phyloP scores from a whole-genome alignment of 805 yeast genomes.

The Nakazawaea holstii region DNA sequence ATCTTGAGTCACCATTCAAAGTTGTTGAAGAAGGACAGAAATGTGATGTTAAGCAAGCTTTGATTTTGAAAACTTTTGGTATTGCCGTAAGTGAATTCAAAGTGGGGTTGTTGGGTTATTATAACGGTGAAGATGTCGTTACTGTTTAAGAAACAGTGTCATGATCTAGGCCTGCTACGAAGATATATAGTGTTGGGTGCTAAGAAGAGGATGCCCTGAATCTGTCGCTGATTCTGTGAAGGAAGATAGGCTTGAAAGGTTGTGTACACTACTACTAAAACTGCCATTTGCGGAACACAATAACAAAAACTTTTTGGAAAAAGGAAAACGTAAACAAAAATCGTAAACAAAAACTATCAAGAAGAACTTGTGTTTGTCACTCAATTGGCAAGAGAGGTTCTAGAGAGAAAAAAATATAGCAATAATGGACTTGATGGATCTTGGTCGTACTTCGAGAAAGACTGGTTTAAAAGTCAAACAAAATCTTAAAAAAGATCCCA shows the following conservation, averaged over 20 bases:
- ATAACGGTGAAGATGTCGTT: conserved; percentile 52
- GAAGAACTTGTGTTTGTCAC: no score
- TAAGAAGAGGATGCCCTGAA: no score
- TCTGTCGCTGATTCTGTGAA: no score
- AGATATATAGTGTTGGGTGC: no score
- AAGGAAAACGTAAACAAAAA: background rate
- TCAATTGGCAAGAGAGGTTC: no score
- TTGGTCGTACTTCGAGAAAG: conserved; percentile 61
- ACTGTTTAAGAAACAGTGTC: background rate
- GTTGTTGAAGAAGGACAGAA: conserved; percentile 79
- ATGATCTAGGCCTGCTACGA: no score
- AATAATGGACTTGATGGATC: conserved; percentile 35
- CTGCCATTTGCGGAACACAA: no score
- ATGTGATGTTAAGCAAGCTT: conserved; percentile 85
- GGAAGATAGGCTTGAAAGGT: background rate
- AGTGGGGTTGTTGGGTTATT: conserved; percentile 74
- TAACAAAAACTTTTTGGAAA: no score
- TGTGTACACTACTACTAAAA: background rate
- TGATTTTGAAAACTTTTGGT: conserved; percentile 91
- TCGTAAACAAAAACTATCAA: no score
- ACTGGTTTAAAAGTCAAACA: conserved; percentile 51
- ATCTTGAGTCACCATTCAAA: conserved; percentile 64
- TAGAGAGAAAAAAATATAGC: no score
- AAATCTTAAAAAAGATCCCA: conserved; percentile 45
- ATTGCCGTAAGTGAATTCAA: conserved; percentile 89